Evolutionary conservation across 176 grass and related monocot species (phyloP).

Genomic region (Aegilops bicornis): DNA sequence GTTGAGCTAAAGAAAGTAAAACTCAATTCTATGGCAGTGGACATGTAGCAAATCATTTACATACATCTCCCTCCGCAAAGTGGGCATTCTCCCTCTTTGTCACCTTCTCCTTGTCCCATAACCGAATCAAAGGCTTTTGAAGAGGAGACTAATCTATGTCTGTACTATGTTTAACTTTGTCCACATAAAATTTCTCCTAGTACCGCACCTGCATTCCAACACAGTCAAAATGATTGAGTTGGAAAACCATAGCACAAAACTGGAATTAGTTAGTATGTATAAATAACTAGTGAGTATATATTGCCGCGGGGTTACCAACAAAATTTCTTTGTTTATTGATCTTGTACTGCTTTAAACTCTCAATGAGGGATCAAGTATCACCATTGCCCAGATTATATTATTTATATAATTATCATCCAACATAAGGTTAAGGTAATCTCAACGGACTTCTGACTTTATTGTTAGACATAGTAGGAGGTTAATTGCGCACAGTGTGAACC

Average conservation of each 20-base stretch:
- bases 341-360: not conserved
- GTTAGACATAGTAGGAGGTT: not conserved
- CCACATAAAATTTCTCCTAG: not conserved
- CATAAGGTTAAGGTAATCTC: no score
- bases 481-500: not conserved
- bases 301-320: not conserved
- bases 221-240: not conserved
- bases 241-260: not conserved
- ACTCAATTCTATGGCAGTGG: no score
- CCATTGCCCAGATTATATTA: accelerated
- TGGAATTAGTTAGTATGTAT: no score
- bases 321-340: not conserved
- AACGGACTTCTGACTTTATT: not conserved
- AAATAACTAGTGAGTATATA: not conserved
- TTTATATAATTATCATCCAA: no score
- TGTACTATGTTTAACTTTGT: not conserved
- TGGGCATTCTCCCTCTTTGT: not conserved
- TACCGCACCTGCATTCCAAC: not conserved
- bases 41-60: not conserved
- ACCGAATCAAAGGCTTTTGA: not conserved
- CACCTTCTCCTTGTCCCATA: not conserved
- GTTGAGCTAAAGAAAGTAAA: not conserved
- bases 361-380: no score
- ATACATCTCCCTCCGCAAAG: not conserved
- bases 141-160: not conserved